phyloP scores from a whole-genome alignment of 164 flowering plant species.

The Buxus sempervirens region DNA sequence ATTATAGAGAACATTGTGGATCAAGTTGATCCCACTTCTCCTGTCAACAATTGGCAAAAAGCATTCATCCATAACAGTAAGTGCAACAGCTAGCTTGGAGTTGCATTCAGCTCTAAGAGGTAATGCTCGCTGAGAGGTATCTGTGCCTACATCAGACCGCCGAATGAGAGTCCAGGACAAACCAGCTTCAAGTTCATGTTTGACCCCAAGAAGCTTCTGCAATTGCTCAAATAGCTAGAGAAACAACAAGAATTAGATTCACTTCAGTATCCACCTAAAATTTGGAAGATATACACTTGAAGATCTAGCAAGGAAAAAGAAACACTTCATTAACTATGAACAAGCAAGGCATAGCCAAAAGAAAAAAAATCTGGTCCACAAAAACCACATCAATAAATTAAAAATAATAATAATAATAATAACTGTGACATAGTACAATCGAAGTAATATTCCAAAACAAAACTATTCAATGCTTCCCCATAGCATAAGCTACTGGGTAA shows the following conservation, averaged over 20 bases:
- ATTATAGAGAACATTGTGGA: slow-evolving; percentile 76
- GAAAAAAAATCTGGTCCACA: background rate
- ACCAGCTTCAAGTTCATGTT: slow-evolving; percentile 84
- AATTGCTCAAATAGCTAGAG: slow-evolving; percentile 62
- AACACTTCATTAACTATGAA: background rate
- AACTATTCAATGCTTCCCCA: background rate
- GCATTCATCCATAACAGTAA: slow-evolving; percentile 89
- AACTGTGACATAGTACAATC: background rate
- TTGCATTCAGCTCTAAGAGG: slow-evolving; percentile 77
- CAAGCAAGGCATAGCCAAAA: background rate
- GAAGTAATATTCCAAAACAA: too few relatives aligned
- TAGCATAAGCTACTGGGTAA: background rate
- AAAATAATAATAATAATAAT: too few relatives aligned
- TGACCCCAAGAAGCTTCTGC: slow-evolving; percentile 71
- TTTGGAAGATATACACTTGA: background rate
- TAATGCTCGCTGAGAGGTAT: slow-evolving; percentile 32
- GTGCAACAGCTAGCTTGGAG: slow-evolving; percentile 88
- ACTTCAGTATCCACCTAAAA: background rate
- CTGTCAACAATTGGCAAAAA: slow-evolving; percentile 84
- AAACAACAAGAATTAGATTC: slow-evolving; percentile 13
- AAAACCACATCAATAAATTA: background rate
- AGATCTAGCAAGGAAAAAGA: background rate
- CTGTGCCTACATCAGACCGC: slow-evolving; percentile 51
- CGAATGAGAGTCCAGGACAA: slow-evolving; percentile 83
- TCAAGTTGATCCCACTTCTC: slow-evolving; percentile 74